A percentile compares a stretch with the other conserved stretches of the same genome.
phyloP scores from a whole-genome alignment of 441 rosid genomes.

The Croton setiger region DNA sequence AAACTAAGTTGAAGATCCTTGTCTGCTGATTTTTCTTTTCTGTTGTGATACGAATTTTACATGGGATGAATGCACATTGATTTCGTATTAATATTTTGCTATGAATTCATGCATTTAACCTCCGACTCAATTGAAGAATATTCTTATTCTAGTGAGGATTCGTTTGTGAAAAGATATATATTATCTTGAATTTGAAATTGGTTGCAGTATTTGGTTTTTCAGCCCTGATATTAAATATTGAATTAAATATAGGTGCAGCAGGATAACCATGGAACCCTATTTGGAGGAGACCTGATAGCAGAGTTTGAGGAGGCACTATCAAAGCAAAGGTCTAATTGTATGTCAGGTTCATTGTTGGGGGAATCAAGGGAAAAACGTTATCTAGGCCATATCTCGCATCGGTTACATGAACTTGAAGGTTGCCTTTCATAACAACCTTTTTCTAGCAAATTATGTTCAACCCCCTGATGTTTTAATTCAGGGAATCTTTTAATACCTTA shows the following conservation, averaged over 20 bases:
- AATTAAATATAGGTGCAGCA: conserved; percentile 28
- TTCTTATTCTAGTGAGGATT: not conserved
- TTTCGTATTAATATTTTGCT: not conserved
- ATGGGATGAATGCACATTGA: too few species aligned
- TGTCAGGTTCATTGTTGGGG: conserved; percentile 50
- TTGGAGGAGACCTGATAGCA: conserved; percentile 60
- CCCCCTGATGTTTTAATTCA: too few species aligned
- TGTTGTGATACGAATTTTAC: too few species aligned
- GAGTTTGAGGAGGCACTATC: conserved; percentile 80
- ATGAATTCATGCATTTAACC: not conserved
- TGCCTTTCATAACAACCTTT: conserved; percentile 18
- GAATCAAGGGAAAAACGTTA: conserved; percentile 50
- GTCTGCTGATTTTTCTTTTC: too few species aligned
- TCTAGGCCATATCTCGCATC: conserved; percentile 60
- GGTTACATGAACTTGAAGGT: conserved; percentile 91
- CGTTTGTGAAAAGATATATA: not conserved
- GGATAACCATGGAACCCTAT: conserved; percentile 36
- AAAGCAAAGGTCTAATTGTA: conserved; percentile 51
- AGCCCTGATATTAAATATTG: too few species aligned
- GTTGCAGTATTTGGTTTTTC: too few species aligned
- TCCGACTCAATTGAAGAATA: not conserved
- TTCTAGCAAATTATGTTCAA: conserved; percentile 10
- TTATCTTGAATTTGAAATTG: conserved; percentile 1
- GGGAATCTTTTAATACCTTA: not conserved
- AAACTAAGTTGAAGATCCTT: too few species aligned